These are phyloP conservation scores for Neohortaea acidophila DNA, from an alignment of 495 filamentous ascomycete species.

Conservation along the genomic window DNA sequence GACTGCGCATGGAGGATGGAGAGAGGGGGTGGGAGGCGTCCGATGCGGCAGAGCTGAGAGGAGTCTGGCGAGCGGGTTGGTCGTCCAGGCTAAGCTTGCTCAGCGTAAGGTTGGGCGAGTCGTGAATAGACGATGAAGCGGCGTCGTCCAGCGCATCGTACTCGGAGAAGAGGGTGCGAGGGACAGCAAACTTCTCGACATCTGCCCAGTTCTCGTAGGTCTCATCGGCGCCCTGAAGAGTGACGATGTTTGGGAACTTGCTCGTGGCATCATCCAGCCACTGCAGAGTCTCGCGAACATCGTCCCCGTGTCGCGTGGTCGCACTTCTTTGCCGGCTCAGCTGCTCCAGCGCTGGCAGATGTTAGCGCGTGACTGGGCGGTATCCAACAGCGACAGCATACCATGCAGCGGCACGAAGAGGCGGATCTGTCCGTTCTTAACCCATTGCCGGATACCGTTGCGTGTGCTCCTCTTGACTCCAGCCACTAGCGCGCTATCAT, in stretches of 20 bases:
- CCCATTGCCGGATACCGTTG: constrained; percentile 49
- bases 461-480: constrained; percentile 43
- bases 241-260: constrained; percentile 31
- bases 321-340: constrained; percentile 41
- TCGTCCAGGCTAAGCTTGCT: too few relatives aligned
- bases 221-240: constrained; percentile 43
- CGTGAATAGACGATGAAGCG: constrained; percentile 32
- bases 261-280: constrained; percentile 49
- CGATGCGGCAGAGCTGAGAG: constrained; percentile 36
- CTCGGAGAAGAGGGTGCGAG: constrained; percentile 26
- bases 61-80: constrained; percentile 33
- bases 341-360: constrained; percentile 36
- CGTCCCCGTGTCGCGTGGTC: constrained; percentile 39
- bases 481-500: constrained; percentile 54
- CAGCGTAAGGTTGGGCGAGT: constrained; percentile 38
- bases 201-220: constrained; percentile 45
- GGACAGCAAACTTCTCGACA: constrained; percentile 43
- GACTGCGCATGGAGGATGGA: constrained; percentile 36
- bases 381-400: constrained; percentile 25
- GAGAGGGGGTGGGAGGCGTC: constrained; percentile 31
- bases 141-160: constrained; percentile 26
- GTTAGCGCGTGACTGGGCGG: neutral
- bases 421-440: constrained; percentile 45
- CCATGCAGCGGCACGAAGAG: constrained; percentile 56
- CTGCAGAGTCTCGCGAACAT: constrained; percentile 47